phyloP scores from a whole-genome alignment of 2,329 filamentous ascomycete species.

The Sclerotinia trifoliorum region DNA sequence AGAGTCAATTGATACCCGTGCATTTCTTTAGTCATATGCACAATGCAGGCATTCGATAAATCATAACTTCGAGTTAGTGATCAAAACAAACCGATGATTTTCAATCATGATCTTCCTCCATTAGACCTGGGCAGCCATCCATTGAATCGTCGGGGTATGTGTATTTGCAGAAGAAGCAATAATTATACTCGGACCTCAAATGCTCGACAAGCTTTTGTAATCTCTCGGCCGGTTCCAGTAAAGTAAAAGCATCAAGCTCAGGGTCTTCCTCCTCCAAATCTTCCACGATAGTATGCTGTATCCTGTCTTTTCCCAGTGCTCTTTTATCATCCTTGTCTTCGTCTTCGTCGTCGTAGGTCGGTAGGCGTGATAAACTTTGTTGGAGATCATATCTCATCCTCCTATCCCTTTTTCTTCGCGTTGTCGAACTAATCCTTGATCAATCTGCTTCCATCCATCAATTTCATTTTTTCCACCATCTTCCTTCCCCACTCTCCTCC shows the following conservation, averaged over 20 bases:
- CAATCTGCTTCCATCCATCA: too few relatives aligned
- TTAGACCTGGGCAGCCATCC: conserved; percentile 85
- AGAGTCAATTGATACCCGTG: conserved; percentile 12
- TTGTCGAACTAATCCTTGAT: conserved; percentile 66
- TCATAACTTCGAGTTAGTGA: neutral
- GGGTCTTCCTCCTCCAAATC: conserved; percentile 75
- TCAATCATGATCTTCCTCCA: conserved; percentile 76
- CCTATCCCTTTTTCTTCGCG: conserved; percentile 65
- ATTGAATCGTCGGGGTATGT: conserved; percentile 70
- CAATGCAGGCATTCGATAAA: neutral
- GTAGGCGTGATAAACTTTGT: conserved; percentile 60
- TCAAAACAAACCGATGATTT: conserved; percentile 12
- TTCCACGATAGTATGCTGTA: conserved; percentile 59
- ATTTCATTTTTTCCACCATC: too few relatives aligned
- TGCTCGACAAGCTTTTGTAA: conserved; percentile 65
- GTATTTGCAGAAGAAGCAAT: conserved; percentile 97
- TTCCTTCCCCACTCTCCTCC: too few relatives aligned
- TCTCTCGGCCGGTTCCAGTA: conserved; percentile 63
- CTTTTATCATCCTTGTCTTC: conserved; percentile 71
- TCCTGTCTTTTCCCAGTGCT: conserved; percentile 61
- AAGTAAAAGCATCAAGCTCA: conserved; percentile 78
- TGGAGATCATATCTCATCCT: conserved; percentile 65
- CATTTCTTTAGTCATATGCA: neutral
- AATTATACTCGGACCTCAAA: conserved; percentile 68
- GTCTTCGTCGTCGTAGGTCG: conserved; percentile 65